phyloP scores from a whole-genome alignment of 2,329 filamentous ascomycete genomes.

The Colletotrichum incanum region DNA sequence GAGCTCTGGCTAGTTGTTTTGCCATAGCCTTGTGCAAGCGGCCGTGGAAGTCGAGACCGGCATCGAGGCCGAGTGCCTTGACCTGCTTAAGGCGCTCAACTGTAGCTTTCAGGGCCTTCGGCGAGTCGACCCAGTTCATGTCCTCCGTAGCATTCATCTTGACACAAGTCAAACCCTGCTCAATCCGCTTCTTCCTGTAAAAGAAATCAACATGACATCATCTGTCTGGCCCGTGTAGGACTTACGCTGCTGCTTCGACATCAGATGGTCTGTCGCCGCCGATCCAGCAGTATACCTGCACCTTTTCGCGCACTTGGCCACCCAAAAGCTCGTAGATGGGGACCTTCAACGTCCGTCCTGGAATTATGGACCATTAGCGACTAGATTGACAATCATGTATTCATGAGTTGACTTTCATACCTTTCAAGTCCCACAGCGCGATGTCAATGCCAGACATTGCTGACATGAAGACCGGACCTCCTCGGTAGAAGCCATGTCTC shows the following conservation, averaged over 20 bases:
- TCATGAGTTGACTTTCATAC: conserved; percentile 48
- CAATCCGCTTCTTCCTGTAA: conserved; percentile 63
- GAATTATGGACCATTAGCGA: neutral
- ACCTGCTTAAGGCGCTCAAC: conserved; percentile 75
- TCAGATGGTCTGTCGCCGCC: conserved; percentile 76
- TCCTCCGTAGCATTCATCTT: conserved; percentile 83
- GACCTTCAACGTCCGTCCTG: conserved; percentile 55
- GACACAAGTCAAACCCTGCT: conserved; percentile 71
- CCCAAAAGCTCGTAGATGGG: conserved; percentile 78
- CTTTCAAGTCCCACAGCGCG: conserved; percentile 79
- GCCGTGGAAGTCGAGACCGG: conserved; percentile 79
- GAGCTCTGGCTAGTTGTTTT: conserved; percentile 74
- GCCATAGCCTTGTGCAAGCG: conserved; percentile 80
- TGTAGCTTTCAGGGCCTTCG: conserved; percentile 68
- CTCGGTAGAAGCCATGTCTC: conserved; percentile 78
- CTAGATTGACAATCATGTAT: too few species aligned
- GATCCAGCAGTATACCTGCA: conserved; percentile 80
- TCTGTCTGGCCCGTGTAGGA: neutral
- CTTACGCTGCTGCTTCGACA: conserved; percentile 70
- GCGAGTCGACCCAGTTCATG: conserved; percentile 77
- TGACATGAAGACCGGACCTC: conserved; percentile 80
- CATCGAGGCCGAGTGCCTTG: conserved; percentile 76
- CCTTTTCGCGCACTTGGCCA: conserved; percentile 75
- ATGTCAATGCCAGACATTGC: conserved; percentile 81
- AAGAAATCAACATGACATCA: neutral